Evolutionary conservation across 257 asterid genomes (phyloP).

Genomic region (Ocimum tenuiflorum): DNA sequence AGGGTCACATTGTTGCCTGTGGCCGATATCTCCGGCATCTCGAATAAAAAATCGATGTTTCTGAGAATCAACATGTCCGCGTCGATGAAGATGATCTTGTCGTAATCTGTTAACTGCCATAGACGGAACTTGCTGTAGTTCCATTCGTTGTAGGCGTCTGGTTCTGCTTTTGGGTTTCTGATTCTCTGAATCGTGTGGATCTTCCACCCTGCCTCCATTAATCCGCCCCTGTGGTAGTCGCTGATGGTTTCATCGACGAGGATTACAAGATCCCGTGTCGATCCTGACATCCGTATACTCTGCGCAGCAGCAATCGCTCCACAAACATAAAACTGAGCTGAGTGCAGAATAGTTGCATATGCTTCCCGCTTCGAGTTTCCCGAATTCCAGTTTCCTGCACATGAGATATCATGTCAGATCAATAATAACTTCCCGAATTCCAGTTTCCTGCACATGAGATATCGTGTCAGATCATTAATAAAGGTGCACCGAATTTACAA

Average conservation of each 20-base stretch:
- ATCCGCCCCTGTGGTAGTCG: conserved; percentile 66
- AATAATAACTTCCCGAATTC: conserved; percentile 45
- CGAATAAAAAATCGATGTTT: conserved; percentile 78
- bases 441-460: conserved; percentile 30
- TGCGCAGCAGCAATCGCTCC: conserved; percentile 97
- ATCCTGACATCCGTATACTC: conserved; percentile 85
- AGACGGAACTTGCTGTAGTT: conserved; percentile 88
- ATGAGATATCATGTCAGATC: not conserved
- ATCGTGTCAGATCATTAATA: too few relatives aligned
- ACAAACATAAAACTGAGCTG: conserved; percentile 81
- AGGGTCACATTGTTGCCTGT: conserved; percentile 80
- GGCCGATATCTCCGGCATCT: conserved; percentile 88
- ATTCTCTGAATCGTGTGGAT: conserved; percentile 65
- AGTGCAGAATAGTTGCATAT: conserved; percentile 82
- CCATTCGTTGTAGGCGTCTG: conserved; percentile 88
- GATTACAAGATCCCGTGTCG: conserved; percentile 81
- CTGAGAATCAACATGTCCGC: conserved; percentile 67
- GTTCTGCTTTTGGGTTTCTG: conserved; percentile 84
- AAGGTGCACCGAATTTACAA: too few relatives aligned
- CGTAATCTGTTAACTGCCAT: conserved; percentile 91
- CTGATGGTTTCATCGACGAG: conserved; percentile 73
- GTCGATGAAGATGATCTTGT: conserved; percentile 79
- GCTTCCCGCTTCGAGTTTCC: conserved; percentile 69
- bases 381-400: conserved; percentile 54
- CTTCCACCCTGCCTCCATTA: conserved; percentile 90